Conservation (phyloP, 2,329 filamentous ascomycete genomes). For the Aspergillus caelatus region DNA sequence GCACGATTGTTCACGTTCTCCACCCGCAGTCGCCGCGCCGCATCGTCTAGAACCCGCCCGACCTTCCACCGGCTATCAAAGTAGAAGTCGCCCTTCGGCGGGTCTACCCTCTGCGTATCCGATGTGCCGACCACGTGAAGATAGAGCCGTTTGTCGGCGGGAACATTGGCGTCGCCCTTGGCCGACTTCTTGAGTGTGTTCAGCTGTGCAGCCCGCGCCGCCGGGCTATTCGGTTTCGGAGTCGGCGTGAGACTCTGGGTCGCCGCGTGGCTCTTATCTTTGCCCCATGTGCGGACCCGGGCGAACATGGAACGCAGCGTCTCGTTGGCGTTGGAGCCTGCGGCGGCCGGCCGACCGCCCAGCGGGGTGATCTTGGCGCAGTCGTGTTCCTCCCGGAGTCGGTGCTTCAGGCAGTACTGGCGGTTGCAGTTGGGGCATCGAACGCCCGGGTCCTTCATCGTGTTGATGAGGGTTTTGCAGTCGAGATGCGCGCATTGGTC, state of each 20-base stretch:
- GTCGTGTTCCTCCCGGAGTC: slow-evolving; percentile 71
- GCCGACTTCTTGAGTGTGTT: slow-evolving; percentile 82
- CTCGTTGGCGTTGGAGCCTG: slow-evolving; percentile 55
- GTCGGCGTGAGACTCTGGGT: slow-evolving; percentile 65
- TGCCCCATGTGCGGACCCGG: slow-evolving; percentile 78
- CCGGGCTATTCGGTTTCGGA: slow-evolving; percentile 54
- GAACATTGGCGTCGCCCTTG: slow-evolving; percentile 84
- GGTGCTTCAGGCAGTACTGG: slow-evolving; percentile 56
- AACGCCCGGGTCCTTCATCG: slow-evolving; percentile 53
- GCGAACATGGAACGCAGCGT: slow-evolving; percentile 75
- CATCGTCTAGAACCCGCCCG: slow-evolving; percentile 61
- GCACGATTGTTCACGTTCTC: slow-evolving; percentile 51
- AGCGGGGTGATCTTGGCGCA: slow-evolving; percentile 73
- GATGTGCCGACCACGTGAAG: slow-evolving; percentile 88
- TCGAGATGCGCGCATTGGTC: slow-evolving; percentile 51
- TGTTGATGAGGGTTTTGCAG: slow-evolving; percentile 58
- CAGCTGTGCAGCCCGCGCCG: slow-evolving; percentile 68
- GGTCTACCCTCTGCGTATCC: slow-evolving; percentile 79
- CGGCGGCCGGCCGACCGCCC: slow-evolving; percentile 40
- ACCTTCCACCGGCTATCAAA: slow-evolving; percentile 88
- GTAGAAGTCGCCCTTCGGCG: slow-evolving; percentile 79
- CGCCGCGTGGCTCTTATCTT: slow-evolving; percentile 70
- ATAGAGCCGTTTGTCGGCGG: slow-evolving; percentile 84
- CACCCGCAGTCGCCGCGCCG: slow-evolving; percentile 44
- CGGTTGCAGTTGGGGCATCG: slow-evolving; percentile 53